Evolutionary conservation across 768 basidiomycete species (phyloP).

Genomic region (Dioszegia aurantiaca): DNA sequence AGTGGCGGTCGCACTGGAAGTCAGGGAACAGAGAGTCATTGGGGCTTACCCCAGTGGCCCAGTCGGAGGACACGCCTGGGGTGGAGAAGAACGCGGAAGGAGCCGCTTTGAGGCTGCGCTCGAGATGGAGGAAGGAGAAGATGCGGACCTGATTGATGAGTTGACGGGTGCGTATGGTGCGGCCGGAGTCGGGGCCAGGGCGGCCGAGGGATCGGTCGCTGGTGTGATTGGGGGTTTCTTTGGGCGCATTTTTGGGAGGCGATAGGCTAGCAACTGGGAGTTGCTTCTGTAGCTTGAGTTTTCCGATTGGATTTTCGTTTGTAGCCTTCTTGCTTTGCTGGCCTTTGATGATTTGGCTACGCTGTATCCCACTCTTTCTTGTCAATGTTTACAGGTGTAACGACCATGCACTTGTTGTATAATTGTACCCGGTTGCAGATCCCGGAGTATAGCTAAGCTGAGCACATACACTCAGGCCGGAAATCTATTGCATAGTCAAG

Average conservation of each 20-base stretch:
- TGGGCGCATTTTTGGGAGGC: constrained; percentile 4
- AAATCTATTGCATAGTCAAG: too few relatives aligned
- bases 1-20: neutral
- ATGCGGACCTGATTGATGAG: constrained; percentile 16
- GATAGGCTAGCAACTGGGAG: too few relatives aligned
- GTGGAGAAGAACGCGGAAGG: neutral
- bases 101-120: constrained; percentile 23
- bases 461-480: too few relatives aligned
- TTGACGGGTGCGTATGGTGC: neutral
- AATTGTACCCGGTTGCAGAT: too few relatives aligned
- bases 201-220: constrained; percentile 6
- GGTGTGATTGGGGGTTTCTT: constrained; percentile 12
- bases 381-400: too few relatives aligned
- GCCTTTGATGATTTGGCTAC: too few relatives aligned
- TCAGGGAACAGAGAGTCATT: constrained; percentile 17
- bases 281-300: too few relatives aligned
- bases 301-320: too few relatives aligned
- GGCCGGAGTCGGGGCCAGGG: neutral
- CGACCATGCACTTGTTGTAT: too few relatives aligned
- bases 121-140: constrained; percentile 26
- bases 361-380: too few relatives aligned
- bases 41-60: constrained; percentile 24
- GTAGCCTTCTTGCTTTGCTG: too few relatives aligned
- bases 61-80: neutral
- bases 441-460: too few relatives aligned